These are phyloP conservation scores for Amanita pseudoporphyria DNA, from an alignment of 768 basidiomycete species.

Conservation along the genomic window DNA sequence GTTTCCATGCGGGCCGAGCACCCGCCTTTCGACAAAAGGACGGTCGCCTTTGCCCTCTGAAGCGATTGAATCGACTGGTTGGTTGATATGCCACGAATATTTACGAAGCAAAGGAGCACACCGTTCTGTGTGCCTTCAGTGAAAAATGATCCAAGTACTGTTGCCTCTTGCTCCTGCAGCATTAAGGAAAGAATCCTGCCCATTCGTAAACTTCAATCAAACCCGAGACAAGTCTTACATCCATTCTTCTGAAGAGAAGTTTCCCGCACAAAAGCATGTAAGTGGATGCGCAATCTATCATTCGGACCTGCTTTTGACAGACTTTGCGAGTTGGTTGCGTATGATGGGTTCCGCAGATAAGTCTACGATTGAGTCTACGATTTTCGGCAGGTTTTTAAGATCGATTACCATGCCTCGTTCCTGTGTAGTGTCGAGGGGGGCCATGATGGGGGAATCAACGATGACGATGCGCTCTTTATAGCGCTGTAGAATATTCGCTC, in stretches of 20 bases:
- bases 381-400: conserved; percentile 29
- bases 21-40: conserved; percentile 68
- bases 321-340: conserved; percentile 28
- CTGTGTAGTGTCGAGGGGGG: neutral
- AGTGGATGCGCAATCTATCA: conserved; percentile 41
- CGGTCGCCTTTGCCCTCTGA: conserved; percentile 84
- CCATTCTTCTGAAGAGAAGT: conserved; percentile 78
- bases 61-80: conserved; percentile 67
- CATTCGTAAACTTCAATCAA: neutral
- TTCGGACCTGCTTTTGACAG: conserved; percentile 24
- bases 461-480: too few species aligned
- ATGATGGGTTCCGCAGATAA: conserved; percentile 32
- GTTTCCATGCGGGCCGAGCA: conserved; percentile 53
- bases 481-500: too few species aligned
- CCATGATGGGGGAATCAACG: too few species aligned
- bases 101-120: conserved; percentile 21
- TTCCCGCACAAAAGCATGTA: conserved; percentile 70
- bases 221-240: conserved; percentile 29
- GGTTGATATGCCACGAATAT: neutral
- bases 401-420: conserved; percentile 17
- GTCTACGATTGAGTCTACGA: conserved; percentile 31
- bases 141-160: conserved; percentile 77
- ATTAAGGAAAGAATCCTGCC: conserved; percentile 19
- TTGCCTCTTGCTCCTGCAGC: conserved; percentile 61
- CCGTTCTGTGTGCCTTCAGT: conserved; percentile 69